phyloP scores from a whole-genome alignment of 163 green algal genomes.

The Chloroidium sp. region DNA sequence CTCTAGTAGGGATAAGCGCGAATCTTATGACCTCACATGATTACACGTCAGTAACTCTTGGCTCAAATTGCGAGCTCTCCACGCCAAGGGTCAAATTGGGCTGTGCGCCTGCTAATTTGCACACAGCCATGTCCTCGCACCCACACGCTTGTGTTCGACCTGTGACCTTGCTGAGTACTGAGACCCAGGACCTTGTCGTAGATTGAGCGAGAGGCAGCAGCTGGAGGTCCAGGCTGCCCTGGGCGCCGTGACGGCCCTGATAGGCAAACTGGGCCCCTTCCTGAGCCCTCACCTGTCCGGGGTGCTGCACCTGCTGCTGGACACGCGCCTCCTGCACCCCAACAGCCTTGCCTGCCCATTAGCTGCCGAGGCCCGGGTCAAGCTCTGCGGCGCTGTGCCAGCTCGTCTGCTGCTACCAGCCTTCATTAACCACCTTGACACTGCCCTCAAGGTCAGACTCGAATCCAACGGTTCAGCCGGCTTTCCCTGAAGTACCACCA shows the following conservation, averaged over 20 bases:
- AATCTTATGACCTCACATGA: no score
- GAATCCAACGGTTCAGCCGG: background rate
- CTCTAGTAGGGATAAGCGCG: no score
- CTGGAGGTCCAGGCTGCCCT: conserved; percentile 52
- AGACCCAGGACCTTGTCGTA: background rate
- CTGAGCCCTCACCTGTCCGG: conserved; percentile 54
- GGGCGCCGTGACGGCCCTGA: conserved; percentile 45
- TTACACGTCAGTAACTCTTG: no score
- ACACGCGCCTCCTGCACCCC: conserved; percentile 27
- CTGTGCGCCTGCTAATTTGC: no score
- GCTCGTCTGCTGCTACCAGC: conserved; percentile 58
- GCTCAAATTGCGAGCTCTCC: no score
- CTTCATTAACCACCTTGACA: conserved; percentile 35
- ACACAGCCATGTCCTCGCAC: no score
- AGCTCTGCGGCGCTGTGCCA: conserved; percentile 39
- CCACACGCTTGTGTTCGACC: no score
- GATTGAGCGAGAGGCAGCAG: background rate
- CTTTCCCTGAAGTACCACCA: background rate
- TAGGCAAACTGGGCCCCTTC: conserved; percentile 52
- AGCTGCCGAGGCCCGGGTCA: conserved; percentile 20
- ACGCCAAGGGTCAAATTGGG: no score
- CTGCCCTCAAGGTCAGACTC: conserved; percentile 24
- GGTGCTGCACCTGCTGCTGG: conserved; percentile 55
- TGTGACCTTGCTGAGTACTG: no score
- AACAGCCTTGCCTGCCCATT: conserved; percentile 12